phyloP scores from a whole-genome alignment of 441 rosid species.

The Mallotus japonicus region DNA sequence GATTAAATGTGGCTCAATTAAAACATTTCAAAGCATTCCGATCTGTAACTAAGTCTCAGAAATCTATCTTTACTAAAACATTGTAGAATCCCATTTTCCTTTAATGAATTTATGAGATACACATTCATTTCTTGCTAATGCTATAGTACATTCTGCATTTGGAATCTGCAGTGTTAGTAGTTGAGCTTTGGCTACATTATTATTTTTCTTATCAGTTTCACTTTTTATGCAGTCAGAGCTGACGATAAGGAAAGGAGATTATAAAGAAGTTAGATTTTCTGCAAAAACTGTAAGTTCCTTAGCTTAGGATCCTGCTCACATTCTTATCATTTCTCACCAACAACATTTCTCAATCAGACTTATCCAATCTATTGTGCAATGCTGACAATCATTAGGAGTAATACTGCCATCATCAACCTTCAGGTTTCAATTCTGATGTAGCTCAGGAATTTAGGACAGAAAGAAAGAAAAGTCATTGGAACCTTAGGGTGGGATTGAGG shows the following conservation, averaged over 20 bases:
- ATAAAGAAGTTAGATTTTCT: constrained; percentile 78
- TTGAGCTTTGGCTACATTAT: background rate
- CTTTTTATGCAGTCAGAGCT: constrained; percentile 47
- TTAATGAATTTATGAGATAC: background rate
- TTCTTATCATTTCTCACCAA: background rate
- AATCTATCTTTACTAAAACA: background rate
- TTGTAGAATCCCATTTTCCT: background rate
- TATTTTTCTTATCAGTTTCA: background rate
- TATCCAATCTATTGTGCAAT: background rate
- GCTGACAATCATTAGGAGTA: background rate
- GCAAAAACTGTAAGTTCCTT: constrained; percentile 67
- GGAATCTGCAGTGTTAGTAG: background rate
- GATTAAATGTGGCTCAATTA: background rate
- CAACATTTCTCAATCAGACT: background rate
- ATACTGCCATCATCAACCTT: background rate
- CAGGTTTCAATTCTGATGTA: background rate
- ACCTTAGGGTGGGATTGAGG: background rate
- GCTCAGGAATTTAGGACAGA: background rate
- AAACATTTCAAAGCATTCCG: background rate
- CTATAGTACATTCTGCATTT: background rate
- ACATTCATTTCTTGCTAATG: background rate
- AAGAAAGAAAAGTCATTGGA: background rate
- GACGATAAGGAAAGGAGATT: constrained; percentile 45
- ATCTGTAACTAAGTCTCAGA: background rate
- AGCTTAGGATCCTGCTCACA: constrained; percentile 17